A percentile compares a stretch with the other conserved stretches of the same genome.
These are phyloP conservation scores for Esteya vermicola DNA, from an alignment of 2,329 filamentous ascomycete species.

Conservation along the genomic window DNA sequence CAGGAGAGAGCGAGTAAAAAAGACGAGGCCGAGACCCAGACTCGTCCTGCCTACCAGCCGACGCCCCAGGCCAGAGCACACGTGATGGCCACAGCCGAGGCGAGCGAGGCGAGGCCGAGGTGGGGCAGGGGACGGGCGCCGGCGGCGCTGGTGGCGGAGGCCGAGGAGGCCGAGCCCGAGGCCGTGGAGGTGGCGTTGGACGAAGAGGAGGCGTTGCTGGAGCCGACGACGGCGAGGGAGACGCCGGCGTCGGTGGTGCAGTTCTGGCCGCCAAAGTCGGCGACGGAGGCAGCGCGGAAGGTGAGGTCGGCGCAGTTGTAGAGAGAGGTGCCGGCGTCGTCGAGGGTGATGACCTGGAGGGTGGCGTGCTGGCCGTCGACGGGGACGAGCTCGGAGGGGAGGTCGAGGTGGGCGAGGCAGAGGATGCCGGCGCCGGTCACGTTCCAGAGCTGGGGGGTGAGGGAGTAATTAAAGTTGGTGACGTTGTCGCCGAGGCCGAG, in stretches of 20 bases:
- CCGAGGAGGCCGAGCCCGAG: slow-evolving; percentile 1
- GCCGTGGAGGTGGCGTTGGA: no score
- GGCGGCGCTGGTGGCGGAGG: not conserved
- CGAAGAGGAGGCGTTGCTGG: no score
- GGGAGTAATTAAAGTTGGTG: slow-evolving; percentile 54
- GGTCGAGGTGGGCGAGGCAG: slow-evolving; percentile 45
- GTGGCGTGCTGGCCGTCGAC: slow-evolving; percentile 48
- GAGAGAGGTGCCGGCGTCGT: slow-evolving; percentile 41
- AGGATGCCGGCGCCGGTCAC: slow-evolving; percentile 47
- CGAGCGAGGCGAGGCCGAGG: not conserved
- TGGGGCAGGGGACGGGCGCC: not conserved
- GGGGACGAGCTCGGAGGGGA: slow-evolving; percentile 36
- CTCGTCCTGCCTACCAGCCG: no score
- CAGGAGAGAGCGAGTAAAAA: no score
- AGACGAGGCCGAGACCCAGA: no score
- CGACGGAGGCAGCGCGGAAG: slow-evolving; percentile 40
- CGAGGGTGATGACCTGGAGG: slow-evolving; percentile 55
- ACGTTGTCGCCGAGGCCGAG: slow-evolving; percentile 31
- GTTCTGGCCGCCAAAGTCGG: slow-evolving; percentile 26
- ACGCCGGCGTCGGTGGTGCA: slow-evolving; percentile 48
- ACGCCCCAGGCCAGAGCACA: no score
- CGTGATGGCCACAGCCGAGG: not conserved
- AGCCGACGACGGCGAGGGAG: slow-evolving; percentile 18
- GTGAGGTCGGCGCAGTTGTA: slow-evolving; percentile 68
- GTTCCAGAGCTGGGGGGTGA: slow-evolving; percentile 45